Percentiles rank a stretch among this genome's conserved stretches.
phyloP scores from a whole-genome alignment of 75 land plant species.

The Selaginella tamariscina region DNA sequence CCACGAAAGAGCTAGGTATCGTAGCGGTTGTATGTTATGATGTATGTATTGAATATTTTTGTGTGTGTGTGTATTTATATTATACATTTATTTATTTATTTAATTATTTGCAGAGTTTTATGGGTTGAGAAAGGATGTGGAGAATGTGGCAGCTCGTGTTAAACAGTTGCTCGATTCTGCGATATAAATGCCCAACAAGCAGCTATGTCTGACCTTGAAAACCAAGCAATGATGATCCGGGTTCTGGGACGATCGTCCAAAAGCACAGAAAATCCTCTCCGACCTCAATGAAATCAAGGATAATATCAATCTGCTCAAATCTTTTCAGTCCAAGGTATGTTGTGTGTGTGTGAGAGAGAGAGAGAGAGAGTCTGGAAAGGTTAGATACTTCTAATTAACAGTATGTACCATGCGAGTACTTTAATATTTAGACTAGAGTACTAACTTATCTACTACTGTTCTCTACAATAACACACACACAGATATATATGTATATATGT shows the following conservation, averaged over 20 bases:
- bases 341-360: background rate
- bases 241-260: conserved; percentile 79
- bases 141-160: conserved; percentile 38
- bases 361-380: no score
- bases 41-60: no score
- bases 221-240: conserved; percentile 52
- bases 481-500: no score
- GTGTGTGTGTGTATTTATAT: no score
- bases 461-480: no score
- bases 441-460: no score
- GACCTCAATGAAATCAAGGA: conserved; percentile 70
- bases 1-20: background rate
- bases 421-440: no score
- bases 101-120: conserved; percentile 77
- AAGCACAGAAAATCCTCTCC: conserved; percentile 68
- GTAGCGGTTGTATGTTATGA: no score
- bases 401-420: background rate
- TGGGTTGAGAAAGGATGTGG: conserved; percentile 63
- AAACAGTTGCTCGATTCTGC: conserved; percentile 52
- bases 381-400: no score
- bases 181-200: conserved; percentile 53
- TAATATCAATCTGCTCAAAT: conserved; percentile 41
- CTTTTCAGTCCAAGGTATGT: conserved; percentile 65
- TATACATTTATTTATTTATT: no score
- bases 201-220: conserved; percentile 52